These are phyloP conservation scores for Cordyceps cateniannulata DNA, from an alignment of 2,329 filamentous ascomycete genomes.

Conservation along the genomic window DNA sequence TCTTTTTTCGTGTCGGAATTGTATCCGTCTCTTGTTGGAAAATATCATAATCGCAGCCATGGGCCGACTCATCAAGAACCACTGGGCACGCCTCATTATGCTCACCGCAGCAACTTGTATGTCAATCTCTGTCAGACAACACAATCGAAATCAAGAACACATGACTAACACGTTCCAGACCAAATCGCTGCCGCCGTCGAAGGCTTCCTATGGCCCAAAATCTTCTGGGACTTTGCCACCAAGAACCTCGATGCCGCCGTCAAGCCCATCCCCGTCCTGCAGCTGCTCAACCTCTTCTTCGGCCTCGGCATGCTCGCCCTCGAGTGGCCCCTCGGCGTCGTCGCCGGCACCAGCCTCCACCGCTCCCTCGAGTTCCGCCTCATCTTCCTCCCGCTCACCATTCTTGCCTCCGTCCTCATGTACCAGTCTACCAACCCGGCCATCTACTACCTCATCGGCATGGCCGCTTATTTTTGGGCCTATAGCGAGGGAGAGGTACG, in stretches of 20 bases:
- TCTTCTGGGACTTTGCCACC: slow-evolving; percentile 96
- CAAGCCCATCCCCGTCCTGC: slow-evolving; percentile 79
- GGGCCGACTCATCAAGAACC: slow-evolving; percentile 99
- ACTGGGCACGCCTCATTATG: slow-evolving; percentile 93
- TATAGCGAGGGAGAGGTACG: slow-evolving; percentile 95
- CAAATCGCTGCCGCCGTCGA: slow-evolving; percentile 79
- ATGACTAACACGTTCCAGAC: slow-evolving; percentile 45
- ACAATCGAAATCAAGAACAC: not conserved
- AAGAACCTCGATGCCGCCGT: slow-evolving; percentile 82
- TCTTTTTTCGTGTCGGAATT: not conserved
- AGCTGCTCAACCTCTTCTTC: slow-evolving; percentile 82
- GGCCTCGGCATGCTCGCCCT: slow-evolving; percentile 73
- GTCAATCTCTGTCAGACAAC: slow-evolving; percentile 22
- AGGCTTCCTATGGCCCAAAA: slow-evolving; percentile 96
- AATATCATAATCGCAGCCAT: slow-evolving; percentile 40
- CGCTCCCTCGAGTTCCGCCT: slow-evolving; percentile 82
- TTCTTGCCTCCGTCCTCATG: slow-evolving; percentile 67
- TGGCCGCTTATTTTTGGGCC: slow-evolving; percentile 90
- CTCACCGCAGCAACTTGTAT: slow-evolving; percentile 75
- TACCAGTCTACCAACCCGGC: slow-evolving; percentile 93
- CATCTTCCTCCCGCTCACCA: slow-evolving; percentile 71
- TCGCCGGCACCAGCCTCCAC: slow-evolving; percentile 75
- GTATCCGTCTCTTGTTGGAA: not conserved
- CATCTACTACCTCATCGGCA: slow-evolving; percentile 82
- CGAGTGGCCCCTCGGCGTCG: slow-evolving; percentile 79